Conservation (phyloP, 2,329 filamentous ascomycete genomes). For the Atkinsonella texensis region DNA sequence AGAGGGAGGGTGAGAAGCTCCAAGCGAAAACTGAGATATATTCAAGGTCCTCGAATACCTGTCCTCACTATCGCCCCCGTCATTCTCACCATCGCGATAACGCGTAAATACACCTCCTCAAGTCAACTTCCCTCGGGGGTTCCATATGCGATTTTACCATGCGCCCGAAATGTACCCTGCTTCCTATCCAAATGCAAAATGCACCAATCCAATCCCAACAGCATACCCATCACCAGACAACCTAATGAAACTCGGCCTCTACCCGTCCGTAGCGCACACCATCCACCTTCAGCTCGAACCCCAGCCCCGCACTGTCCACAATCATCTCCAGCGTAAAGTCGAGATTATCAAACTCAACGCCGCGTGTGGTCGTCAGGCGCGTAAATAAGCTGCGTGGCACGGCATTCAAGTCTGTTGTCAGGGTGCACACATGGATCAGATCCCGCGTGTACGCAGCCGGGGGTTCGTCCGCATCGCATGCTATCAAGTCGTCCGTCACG, state of each 20-base stretch:
- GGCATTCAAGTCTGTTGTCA: slow-evolving; percentile 68
- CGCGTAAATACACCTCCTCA: too few relatives aligned
- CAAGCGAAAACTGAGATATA: too few relatives aligned
- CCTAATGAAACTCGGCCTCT: slow-evolving; percentile 62
- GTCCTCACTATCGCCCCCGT: too few relatives aligned
- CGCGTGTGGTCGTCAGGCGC: slow-evolving; percentile 62
- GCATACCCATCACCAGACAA: too few relatives aligned
- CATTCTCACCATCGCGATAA: too few relatives aligned
- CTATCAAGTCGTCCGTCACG: slow-evolving; percentile 71
- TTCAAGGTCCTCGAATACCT: too few relatives aligned
- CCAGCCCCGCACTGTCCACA: slow-evolving; percentile 63
- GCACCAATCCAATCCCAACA: too few relatives aligned
- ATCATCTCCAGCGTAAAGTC: slow-evolving; percentile 78
- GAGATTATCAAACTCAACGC: slow-evolving; percentile 70
- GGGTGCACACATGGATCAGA: slow-evolving; percentile 62
- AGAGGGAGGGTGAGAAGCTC: too few relatives aligned
- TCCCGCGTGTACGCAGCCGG: slow-evolving; percentile 48
- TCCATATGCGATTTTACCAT: too few relatives aligned
- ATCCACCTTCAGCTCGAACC: slow-evolving; percentile 70
- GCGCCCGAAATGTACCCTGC: too few relatives aligned
- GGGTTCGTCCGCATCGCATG: slow-evolving; percentile 57
- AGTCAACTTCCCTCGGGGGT: too few relatives aligned
- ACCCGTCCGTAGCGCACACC: slow-evolving; percentile 66
- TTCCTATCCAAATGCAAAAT: too few relatives aligned
- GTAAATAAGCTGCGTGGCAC: slow-evolving; percentile 66